These are phyloP conservation scores for Lepraria neglecta DNA, from an alignment of 495 filamentous ascomycete species.

Conservation along the genomic window DNA sequence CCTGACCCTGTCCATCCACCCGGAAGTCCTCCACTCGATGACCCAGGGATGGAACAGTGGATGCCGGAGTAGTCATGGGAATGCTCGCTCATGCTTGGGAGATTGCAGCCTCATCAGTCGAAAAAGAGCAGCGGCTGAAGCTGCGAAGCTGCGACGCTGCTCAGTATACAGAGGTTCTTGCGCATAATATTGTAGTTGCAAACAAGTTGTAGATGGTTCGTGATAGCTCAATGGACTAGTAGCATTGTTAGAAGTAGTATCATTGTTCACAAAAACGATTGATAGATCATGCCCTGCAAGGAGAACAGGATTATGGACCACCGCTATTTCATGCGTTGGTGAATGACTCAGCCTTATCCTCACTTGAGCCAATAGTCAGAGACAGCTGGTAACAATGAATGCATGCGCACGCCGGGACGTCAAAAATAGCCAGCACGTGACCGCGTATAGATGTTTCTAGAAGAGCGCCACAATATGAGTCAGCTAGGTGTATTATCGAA, in stretches of 20 bases:
- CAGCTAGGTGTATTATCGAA: too few relatives aligned
- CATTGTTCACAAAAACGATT: not conserved
- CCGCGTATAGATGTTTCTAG: not conserved
- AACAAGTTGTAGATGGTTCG: not conserved
- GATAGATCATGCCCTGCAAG: not conserved
- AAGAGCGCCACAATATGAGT: not conserved
- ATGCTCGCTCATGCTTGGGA: too few relatives aligned
- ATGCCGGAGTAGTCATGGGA: too few relatives aligned
- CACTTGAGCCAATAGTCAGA: not conserved
- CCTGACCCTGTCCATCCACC: too few relatives aligned
- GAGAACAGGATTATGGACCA: not conserved
- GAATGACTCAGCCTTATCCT: not conserved
- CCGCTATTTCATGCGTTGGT: not conserved
- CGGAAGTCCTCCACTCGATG: too few relatives aligned
- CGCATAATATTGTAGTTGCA: not conserved
- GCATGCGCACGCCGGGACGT: too few relatives aligned
- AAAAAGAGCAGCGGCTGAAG: too few relatives aligned
- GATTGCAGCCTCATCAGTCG: too few relatives aligned
- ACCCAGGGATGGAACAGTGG: too few relatives aligned
- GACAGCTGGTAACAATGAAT: too few relatives aligned
- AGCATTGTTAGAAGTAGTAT: not conserved
- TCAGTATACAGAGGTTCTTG: not conserved
- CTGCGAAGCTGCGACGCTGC: too few relatives aligned
- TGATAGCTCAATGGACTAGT: not conserved
- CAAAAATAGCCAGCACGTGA: too few relatives aligned